Conservation (phyloP, 2,329 filamentous ascomycete species). For the Alternaria brassicae region DNA sequence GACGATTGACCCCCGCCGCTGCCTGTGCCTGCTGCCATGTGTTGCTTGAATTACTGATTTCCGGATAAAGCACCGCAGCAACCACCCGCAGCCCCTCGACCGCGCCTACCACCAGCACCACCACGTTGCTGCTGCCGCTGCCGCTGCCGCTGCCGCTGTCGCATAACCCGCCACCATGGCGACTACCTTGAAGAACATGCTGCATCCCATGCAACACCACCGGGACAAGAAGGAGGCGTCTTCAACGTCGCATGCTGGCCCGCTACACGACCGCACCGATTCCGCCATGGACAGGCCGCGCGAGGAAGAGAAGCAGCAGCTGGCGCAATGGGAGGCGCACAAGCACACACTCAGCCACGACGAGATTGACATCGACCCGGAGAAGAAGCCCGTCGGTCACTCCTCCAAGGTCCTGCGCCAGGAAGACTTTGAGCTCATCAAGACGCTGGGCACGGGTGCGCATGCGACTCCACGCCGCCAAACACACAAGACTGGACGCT, state of each 20-base stretch:
- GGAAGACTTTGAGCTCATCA: conserved; percentile 74
- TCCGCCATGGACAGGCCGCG: conserved; percentile 50
- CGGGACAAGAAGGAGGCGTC: conserved; percentile 34
- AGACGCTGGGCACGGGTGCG: conserved; percentile 77
- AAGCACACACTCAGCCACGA: conserved; percentile 53
- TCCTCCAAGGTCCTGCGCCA: conserved; percentile 56
- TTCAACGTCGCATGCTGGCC: conserved; percentile 26
- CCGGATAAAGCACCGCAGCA: conserved; percentile 5
- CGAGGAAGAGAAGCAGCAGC: conserved; percentile 56
- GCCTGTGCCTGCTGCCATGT: conserved; percentile 24
- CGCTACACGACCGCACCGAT: conserved; percentile 44
- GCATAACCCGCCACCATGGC: conserved; percentile 42
- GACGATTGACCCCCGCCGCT: conserved; percentile 20
- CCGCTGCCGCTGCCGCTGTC: conserved; percentile 2
- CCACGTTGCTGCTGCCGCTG: conserved; percentile 3
- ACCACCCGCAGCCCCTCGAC: conserved; percentile 9
- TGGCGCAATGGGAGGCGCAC: conserved; percentile 57
- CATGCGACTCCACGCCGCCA: conserved; percentile 1
- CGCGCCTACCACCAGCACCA: conserved; percentile 15
- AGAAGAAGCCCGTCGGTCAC: conserved; percentile 56
- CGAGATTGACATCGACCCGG: conserved; percentile 53
- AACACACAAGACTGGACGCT: conserved; percentile 17
- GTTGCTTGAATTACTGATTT: conserved; percentile 11
- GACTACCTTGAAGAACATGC: conserved; percentile 47
- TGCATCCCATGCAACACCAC: conserved; percentile 46